Percentiles rank a stretch among this genome's conserved stretches.
Conservation (phyloP, 768 basidiomycete genomes). For the Xerocomellus dryophilus region DNA sequence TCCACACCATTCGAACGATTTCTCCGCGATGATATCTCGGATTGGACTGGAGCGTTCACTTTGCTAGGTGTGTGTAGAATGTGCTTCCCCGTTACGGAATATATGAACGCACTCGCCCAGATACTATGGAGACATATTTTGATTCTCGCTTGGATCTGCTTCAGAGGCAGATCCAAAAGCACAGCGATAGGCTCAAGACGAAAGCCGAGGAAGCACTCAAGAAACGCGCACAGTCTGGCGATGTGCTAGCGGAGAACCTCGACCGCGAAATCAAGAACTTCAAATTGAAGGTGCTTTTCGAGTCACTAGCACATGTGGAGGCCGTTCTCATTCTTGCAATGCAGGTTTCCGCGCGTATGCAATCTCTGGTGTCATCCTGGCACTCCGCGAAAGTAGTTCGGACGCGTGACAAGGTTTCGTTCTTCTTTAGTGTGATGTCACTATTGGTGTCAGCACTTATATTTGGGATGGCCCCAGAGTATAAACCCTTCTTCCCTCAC, state of each 20-base stretch:
- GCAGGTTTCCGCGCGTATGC: constrained; percentile 79
- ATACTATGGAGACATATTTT: constrained; percentile 93
- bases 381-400: constrained; percentile 86
- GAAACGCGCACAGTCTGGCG: constrained; percentile 52
- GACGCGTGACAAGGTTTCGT: constrained; percentile 81
- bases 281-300: constrained; percentile 68
- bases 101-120: constrained; percentile 38
- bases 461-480: constrained; percentile 87
- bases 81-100: neutral
- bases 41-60: constrained; percentile 81
- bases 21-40: constrained; percentile 68
- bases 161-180: constrained; percentile 83
- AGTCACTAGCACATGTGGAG: neutral
- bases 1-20: constrained; percentile 71
- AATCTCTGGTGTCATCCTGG: constrained; percentile 79
- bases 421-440: constrained; percentile 93
- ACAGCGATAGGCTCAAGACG: constrained; percentile 77
- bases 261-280: constrained; percentile 86
- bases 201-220: constrained; percentile 82
- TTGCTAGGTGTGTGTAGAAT: constrained; percentile 62
- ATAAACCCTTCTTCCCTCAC: constrained; percentile 26
- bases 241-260: constrained; percentile 68
- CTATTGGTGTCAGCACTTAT: constrained; percentile 80
- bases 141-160: constrained; percentile 84
- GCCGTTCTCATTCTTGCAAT: constrained; percentile 7